phyloP scores from a whole-genome alignment of 768 basidiomycete species.

The Phaeotremella skinneri region DNA sequence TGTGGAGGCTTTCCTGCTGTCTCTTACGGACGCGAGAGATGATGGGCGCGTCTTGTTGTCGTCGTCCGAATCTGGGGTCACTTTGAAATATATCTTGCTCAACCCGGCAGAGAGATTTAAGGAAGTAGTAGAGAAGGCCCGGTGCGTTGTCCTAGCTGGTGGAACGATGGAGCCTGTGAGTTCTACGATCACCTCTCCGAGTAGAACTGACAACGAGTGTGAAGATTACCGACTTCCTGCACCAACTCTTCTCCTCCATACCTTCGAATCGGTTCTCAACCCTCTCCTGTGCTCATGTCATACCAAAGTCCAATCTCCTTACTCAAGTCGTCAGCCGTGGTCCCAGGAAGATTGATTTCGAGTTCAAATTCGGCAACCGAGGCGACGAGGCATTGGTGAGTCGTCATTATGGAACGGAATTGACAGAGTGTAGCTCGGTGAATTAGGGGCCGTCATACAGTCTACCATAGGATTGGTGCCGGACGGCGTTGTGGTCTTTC shows the following conservation, averaged over 20 bases:
- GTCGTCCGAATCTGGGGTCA: constrained; percentile 55
- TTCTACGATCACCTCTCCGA: constrained; percentile 6
- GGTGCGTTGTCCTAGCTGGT: constrained; percentile 86
- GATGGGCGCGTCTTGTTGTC: constrained; percentile 75
- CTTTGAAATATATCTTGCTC: constrained; percentile 84
- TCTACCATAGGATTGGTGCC: constrained; percentile 77
- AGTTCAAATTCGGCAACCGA: constrained; percentile 77
- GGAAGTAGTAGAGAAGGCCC: constrained; percentile 75
- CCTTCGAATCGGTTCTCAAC: constrained; percentile 64
- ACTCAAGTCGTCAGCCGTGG: constrained; percentile 72
- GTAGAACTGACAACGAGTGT: background rate
- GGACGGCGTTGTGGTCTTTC: constrained; percentile 86
- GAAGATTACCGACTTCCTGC: constrained; percentile 81
- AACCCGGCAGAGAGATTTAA: constrained; percentile 85
- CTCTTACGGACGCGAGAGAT: constrained; percentile 73
- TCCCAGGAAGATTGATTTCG: constrained; percentile 68
- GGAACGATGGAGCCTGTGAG: constrained; percentile 97
- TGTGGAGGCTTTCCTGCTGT: constrained; percentile 74
- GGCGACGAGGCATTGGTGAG: constrained; percentile 65
- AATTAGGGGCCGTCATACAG: constrained; percentile 78
- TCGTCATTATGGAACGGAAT: constrained; percentile 20
- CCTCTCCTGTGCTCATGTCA: constrained; percentile 90
- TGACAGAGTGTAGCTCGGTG: constrained; percentile 59
- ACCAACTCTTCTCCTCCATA: constrained; percentile 73
- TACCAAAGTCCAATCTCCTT: constrained; percentile 73